phyloP scores from a whole-genome alignment of 2,329 filamentous ascomycete genomes.

The Metarhizium guizhouense region DNA sequence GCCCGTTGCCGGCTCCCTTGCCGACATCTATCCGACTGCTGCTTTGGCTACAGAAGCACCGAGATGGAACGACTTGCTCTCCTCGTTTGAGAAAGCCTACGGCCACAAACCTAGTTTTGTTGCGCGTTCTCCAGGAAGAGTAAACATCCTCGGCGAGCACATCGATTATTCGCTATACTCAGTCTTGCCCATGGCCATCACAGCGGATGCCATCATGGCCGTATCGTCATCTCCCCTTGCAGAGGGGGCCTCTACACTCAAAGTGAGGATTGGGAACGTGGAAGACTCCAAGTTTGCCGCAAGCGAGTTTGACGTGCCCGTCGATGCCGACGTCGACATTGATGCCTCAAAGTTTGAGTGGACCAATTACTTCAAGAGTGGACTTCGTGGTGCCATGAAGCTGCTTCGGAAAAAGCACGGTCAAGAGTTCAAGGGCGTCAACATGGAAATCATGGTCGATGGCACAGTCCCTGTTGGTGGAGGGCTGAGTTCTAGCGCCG shows the following conservation, averaged over 20 bases:
- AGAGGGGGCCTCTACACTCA: conserved; percentile 44
- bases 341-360: conserved; percentile 82
- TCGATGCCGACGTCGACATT: conserved; percentile 59
- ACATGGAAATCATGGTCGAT: conserved; percentile 84
- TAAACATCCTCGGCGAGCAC: conserved; percentile 98
- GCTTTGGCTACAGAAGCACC: conserved; percentile 56
- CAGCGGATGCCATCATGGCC: conserved; percentile 81
- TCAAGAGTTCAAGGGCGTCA: conserved; percentile 51
- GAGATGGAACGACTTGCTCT: conserved; percentile 68
- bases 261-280: conserved; percentile 73
- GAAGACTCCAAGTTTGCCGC: conserved; percentile 65
- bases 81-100: conserved; percentile 62
- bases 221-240: conserved; percentile 50
- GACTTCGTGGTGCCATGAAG: conserved; percentile 71
- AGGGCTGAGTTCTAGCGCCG: conserved; percentile 86
- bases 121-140: conserved; percentile 81
- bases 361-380: conserved; percentile 98
- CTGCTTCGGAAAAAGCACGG: conserved; percentile 62
- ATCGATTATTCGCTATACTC: conserved; percentile 98
- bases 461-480: conserved; percentile 88
- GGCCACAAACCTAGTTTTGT: conserved; percentile 68
- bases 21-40: conserved; percentile 75
- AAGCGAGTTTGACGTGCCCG: conserved; percentile 64
- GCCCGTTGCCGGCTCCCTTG: conserved; percentile 64
- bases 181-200: conserved; percentile 91